Conservation (phyloP, 2,329 filamentous ascomycete species). For the Colletotrichum siamense region DNA sequence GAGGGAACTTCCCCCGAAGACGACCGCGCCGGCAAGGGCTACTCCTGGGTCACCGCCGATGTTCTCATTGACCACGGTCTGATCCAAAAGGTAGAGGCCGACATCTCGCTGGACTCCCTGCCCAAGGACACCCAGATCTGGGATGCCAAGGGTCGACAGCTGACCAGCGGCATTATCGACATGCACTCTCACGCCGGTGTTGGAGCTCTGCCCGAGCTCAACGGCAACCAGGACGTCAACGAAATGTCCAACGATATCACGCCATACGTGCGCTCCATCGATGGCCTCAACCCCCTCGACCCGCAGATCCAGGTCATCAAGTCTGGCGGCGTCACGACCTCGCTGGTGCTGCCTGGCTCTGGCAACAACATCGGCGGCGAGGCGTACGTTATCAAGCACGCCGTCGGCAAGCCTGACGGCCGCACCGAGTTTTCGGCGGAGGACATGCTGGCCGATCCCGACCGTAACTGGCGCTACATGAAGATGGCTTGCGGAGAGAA, state of each 20-base stretch:
- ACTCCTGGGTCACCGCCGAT: constrained; percentile 64
- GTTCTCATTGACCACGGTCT: constrained; percentile 66
- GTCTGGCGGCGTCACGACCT: constrained; percentile 75
- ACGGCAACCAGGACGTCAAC: constrained; percentile 64
- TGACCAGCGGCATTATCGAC: constrained; percentile 73
- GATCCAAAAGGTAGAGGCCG: constrained; percentile 56
- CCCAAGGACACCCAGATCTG: constrained; percentile 55
- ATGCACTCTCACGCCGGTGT: constrained; percentile 75
- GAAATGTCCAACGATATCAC: constrained; percentile 70
- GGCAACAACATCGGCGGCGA: constrained; percentile 79
- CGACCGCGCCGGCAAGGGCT: constrained; percentile 63
- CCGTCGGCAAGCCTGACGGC: constrained; percentile 64
- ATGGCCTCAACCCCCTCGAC: constrained; percentile 68
- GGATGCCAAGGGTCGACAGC: constrained; percentile 63
- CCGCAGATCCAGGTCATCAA: constrained; percentile 73
- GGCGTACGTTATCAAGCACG: constrained; percentile 72
- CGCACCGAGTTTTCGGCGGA: constrained; percentile 66
- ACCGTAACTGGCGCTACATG: constrained; percentile 71
- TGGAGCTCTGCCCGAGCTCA: constrained; percentile 58
- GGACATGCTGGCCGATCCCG: constrained; percentile 71
- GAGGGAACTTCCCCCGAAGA: constrained; percentile 57
- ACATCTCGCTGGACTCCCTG: constrained; percentile 47
- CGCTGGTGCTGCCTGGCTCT: constrained; percentile 69
- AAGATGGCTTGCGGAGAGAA: constrained; percentile 82
- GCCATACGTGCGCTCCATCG: constrained; percentile 71